Evolutionary conservation across 805 yeast species (phyloP).

Genomic region (Candida insectorum): DNA sequence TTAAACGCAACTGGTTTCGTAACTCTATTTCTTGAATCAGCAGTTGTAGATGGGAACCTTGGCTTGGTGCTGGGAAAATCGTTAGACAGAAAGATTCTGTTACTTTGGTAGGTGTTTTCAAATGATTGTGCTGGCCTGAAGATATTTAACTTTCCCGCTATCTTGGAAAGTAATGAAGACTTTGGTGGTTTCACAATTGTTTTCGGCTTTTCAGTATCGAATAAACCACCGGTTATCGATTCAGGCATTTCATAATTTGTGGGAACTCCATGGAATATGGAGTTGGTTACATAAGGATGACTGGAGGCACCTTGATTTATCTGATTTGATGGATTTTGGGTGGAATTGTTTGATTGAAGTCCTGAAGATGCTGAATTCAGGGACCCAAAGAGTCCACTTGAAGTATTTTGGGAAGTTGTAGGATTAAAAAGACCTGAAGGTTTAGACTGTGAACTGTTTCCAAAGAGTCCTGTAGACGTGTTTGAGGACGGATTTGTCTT

Average conservation of each 20-base stretch:
- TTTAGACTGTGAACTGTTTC: constrained; percentile 10
- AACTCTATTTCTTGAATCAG: constrained; percentile 6
- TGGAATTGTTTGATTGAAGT: constrained; percentile 2
- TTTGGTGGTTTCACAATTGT: background rate
- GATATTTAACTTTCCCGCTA: constrained; percentile 11
- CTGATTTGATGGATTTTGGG: constrained; percentile 9
- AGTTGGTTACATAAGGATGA: constrained; percentile 7
- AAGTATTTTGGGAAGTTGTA: background rate
- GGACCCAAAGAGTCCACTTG: constrained; percentile 5
- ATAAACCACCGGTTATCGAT: constrained; percentile 11
- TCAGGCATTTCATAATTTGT: constrained; percentile 12
- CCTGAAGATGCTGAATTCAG: background rate
- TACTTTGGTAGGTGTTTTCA: constrained; percentile 1
- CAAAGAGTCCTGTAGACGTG: constrained; percentile 22
- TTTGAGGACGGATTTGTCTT: constrained; percentile 6
- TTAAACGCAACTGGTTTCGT: constrained; percentile 9
- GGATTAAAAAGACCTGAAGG: background rate
- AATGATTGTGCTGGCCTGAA: constrained; percentile 3
- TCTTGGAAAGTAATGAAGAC: constrained; percentile 1
- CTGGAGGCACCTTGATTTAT: constrained; percentile 1
- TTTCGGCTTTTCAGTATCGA: constrained; percentile 1
- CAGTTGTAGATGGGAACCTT: background rate
- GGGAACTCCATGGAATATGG: constrained; percentile 8
- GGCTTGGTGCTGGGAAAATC: constrained; percentile 8
- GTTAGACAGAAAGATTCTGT: constrained; percentile 8